Conservation (phyloP, 202 grass and related monocot species). For the Schoenoplectus triqueter region DNA sequence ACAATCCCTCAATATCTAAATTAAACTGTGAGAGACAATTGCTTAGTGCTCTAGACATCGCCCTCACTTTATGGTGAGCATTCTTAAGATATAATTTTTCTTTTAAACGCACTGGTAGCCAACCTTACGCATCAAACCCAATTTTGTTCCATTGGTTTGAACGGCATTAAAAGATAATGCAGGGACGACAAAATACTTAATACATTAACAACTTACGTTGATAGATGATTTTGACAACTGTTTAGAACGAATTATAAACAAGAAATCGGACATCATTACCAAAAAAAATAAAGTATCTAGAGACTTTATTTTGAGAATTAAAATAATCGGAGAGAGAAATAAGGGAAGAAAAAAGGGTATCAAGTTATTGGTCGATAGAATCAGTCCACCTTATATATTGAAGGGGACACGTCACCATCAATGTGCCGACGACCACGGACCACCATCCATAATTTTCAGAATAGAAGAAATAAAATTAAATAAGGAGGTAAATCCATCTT, state of each 20-base stretch:
- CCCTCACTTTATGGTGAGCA: not conserved
- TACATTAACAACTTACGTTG: not conserved
- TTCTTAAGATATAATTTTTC: not conserved
- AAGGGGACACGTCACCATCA: conserved; percentile 38
- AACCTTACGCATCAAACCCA: not conserved
- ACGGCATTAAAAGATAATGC: not conserved
- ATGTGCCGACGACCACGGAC: not conserved
- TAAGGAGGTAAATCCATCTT: not conserved
- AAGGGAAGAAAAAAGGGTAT: not conserved
- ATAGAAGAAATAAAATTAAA: not conserved
- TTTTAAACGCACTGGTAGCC: not conserved
- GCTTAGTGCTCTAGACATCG: too few relatives aligned
- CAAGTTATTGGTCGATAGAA: not conserved
- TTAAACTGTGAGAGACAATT: too few relatives aligned
- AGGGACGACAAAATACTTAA: not conserved
- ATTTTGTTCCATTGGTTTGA: not conserved
- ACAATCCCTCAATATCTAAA: too few relatives aligned
- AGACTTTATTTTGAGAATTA: not conserved
- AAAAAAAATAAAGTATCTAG: not conserved
- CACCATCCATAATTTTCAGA: not conserved
- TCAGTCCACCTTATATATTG: not conserved
- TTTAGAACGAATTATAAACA: not conserved
- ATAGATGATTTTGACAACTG: not conserved
- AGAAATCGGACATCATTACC: not conserved
- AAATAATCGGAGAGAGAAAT: not conserved